phyloP scores from a whole-genome alignment of 2,329 filamentous ascomycete species.

The Clonostachys solani region DNA sequence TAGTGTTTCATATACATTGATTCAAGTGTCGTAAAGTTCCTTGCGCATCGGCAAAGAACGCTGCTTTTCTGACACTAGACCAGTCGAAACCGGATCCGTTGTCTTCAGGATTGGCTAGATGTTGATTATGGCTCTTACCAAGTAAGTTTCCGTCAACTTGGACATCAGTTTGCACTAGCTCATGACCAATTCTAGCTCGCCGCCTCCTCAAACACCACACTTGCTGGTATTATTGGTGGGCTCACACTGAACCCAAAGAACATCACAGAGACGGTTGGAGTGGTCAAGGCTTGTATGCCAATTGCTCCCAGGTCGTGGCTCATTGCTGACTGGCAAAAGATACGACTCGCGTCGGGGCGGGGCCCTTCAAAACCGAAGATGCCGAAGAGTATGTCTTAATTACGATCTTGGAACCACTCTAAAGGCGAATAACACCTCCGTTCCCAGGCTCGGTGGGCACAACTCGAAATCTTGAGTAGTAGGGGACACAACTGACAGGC shows the following conservation, averaged over 20 bases:
- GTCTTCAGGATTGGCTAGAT: no score
- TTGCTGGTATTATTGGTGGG: constrained; percentile 55
- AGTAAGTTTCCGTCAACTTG: constrained; percentile 12
- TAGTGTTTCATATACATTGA: no score
- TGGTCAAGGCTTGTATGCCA: constrained; percentile 58
- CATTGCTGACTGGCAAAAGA: constrained; percentile 27
- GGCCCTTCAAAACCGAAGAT: constrained; percentile 65
- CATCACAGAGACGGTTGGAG: constrained; percentile 56
- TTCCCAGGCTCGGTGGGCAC: constrained; percentile 16
- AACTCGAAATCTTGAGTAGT: constrained; percentile 6
- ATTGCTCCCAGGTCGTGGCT: constrained; percentile 10
- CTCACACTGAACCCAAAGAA: constrained; percentile 57
- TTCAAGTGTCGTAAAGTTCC: no score
- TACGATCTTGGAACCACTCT: constrained; percentile 9
- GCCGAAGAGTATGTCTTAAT: constrained; percentile 23
- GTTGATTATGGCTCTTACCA: constrained; percentile 41
- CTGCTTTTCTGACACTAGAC: no score
- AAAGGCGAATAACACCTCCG: constrained; percentile 8
- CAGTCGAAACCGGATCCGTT: no score
- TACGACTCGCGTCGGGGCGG: constrained; percentile 57
- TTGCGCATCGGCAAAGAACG: no score
- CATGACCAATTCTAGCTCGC: constrained; percentile 10
- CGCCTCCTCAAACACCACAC: constrained; percentile 52
- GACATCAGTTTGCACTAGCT: constrained; percentile 6
- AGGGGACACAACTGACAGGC: constrained; percentile 10